A percentile compares a stretch with the other conserved stretches of the same genome.
Evolutionary conservation across 2,329 filamentous ascomycete species (phyloP).

Genomic region (Botryotinia globosa): DNA sequence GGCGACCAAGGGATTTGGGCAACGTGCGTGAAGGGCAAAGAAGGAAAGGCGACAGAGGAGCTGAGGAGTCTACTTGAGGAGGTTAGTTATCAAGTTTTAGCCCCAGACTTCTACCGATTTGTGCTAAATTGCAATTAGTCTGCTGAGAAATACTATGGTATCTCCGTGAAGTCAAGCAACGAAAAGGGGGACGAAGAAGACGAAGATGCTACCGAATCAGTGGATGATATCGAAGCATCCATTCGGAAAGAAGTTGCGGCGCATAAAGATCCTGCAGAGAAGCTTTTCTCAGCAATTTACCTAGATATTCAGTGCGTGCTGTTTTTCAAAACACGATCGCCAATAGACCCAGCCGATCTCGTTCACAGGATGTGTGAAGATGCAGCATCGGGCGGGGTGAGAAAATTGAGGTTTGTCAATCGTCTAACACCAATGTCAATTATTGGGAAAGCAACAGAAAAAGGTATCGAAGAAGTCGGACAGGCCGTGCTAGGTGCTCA

Average conservation of each 20-base stretch:
- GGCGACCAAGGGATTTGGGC: slow-evolving; percentile 76
- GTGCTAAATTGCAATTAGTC: slow-evolving; percentile 48
- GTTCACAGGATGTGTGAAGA: slow-evolving; percentile 56
- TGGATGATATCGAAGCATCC: slow-evolving; percentile 67
- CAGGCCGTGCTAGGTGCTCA: slow-evolving; percentile 59
- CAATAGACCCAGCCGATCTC: slow-evolving; percentile 55
- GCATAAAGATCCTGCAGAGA: slow-evolving; percentile 40
- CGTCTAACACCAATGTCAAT: slow-evolving; percentile 54
- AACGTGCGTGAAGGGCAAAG: slow-evolving; percentile 70
- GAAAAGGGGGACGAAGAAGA: slow-evolving; percentile 39
- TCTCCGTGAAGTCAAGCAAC: slow-evolving; percentile 28
- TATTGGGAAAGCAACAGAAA: slow-evolving; percentile 64
- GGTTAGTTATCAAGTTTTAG: slow-evolving; percentile 44
- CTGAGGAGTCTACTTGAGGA: slow-evolving; percentile 64
- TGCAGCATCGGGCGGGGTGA: slow-evolving; percentile 44
- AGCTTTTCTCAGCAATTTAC: slow-evolving; percentile 52
- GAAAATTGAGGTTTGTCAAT: slow-evolving; percentile 58
- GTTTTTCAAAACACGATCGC: slow-evolving; percentile 56
- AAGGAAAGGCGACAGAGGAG: slow-evolving; percentile 66
- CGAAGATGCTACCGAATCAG: slow-evolving; percentile 43
- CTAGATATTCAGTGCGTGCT: slow-evolving; percentile 61
- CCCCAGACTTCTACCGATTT: not conserved
- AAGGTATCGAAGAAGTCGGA: slow-evolving; percentile 64
- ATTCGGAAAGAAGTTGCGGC: slow-evolving; percentile 69
- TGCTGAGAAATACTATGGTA: slow-evolving; percentile 58